A percentile compares a stretch with the other conserved stretches of the same genome.
Evolutionary conservation across 1,284 basidiomycete species (phyloP).

Genomic region (Ganoderma resinaceum): DNA sequence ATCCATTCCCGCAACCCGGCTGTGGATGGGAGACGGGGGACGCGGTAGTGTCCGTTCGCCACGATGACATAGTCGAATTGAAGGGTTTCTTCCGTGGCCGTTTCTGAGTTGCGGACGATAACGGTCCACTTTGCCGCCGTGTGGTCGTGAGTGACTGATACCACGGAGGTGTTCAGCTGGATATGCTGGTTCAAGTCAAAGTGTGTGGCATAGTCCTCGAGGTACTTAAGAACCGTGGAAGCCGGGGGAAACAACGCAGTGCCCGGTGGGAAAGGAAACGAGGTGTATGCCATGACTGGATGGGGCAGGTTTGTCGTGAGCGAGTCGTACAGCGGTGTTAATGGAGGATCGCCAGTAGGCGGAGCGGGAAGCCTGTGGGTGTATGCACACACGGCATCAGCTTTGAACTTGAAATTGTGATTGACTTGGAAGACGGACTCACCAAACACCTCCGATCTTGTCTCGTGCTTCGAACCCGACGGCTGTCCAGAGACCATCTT

Average conservation of each 20-base stretch:
- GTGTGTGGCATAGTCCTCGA: conserved; percentile 62
- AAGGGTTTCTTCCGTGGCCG: conserved; percentile 35
- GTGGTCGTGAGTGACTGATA: conserved; percentile 47
- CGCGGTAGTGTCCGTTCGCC: conserved; percentile 75
- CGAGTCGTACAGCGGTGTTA: conserved; percentile 77
- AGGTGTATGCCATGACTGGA: conserved; percentile 71
- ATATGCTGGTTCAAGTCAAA: conserved; percentile 66
- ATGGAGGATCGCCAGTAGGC: conserved; percentile 56
- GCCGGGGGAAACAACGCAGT: conserved; percentile 75
- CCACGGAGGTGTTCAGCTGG: conserved; percentile 58
- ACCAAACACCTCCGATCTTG: conserved; percentile 78
- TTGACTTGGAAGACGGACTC: conserved; percentile 27
- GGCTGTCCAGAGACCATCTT: conserved; percentile 61
- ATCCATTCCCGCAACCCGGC: conserved; percentile 70
- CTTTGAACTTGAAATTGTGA: neutral
- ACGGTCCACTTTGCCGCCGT: conserved; percentile 54
- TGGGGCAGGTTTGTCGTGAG: conserved; percentile 80
- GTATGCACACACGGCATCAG: neutral
- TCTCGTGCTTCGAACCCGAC: conserved; percentile 66
- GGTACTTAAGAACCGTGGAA: conserved; percentile 61
- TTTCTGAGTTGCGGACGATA: conserved; percentile 18
- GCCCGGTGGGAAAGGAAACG: conserved; percentile 67
- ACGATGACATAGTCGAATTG: conserved; percentile 70
- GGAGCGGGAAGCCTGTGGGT: conserved; percentile 59
- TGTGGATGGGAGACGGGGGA: conserved; percentile 64